phyloP scores from a whole-genome alignment of 768 basidiomycete genomes.

The Tricholoma saponaceum region DNA sequence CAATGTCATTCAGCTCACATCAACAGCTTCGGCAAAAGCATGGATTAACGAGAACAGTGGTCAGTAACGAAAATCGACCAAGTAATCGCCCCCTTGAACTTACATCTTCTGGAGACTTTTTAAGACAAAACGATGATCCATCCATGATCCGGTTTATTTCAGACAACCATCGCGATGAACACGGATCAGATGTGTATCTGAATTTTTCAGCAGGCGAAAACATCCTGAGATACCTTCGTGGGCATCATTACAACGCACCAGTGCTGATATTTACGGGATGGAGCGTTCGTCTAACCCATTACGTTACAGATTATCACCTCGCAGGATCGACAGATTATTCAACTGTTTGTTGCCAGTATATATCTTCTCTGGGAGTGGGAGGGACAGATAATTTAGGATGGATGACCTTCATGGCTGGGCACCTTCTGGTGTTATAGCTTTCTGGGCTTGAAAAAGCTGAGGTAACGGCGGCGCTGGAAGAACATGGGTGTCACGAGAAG shows the following conservation, averaged over 20 bases:
- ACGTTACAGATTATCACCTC: slow-evolving; percentile 14
- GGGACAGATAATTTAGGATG: background rate
- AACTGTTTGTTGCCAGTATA: slow-evolving; percentile 3
- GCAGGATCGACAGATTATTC: slow-evolving; percentile 16
- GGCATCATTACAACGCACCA: slow-evolving; percentile 14
- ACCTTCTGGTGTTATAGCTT: too few species aligned
- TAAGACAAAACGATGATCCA: slow-evolving; percentile 17
- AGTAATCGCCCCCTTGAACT: background rate
- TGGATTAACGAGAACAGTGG: slow-evolving; percentile 25
- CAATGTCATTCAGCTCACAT: slow-evolving; percentile 20
- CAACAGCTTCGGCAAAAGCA: slow-evolving; percentile 22
- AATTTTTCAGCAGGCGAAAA: slow-evolving; percentile 22
- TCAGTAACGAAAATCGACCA: background rate
- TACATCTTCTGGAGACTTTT: slow-evolving; percentile 12
- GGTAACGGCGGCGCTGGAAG: too few species aligned
- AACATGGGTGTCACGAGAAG: too few species aligned
- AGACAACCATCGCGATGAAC: slow-evolving; percentile 24
- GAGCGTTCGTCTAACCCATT: slow-evolving; percentile 14
- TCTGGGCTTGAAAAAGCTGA: too few species aligned
- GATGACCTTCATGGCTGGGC: background rate
- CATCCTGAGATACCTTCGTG: slow-evolving; percentile 21
- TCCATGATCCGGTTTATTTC: slow-evolving; percentile 24
- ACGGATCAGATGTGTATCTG: slow-evolving; percentile 2
- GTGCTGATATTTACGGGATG: slow-evolving; percentile 19
- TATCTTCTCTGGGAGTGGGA: background rate